Base-by-base conservation (phyloP, 805 yeast genomes). In the Zygoascus tannicola region DNA sequence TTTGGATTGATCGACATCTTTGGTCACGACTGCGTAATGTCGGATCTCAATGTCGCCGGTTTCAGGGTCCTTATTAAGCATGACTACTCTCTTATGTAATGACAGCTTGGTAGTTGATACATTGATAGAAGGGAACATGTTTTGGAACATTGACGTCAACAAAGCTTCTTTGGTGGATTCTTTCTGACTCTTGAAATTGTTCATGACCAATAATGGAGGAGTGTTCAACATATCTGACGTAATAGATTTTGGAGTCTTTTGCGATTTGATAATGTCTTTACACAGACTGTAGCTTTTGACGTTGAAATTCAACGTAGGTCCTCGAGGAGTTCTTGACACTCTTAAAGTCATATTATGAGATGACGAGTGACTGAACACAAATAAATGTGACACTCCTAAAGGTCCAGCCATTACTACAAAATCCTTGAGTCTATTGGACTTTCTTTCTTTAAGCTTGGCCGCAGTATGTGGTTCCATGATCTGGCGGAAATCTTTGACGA, bases 351-450 rank as follows among this genome's bases (percentile, higher is more conserved):
- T 80, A 44, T 78, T 80, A 5, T 96, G 97, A n/a, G 48, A 44
- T 53, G 78, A 81, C 32, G 84, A 75, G 60, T 87, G 95, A 49
- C 86, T 81, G 68, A 92, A 88, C 18, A 90, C 69, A 65, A 92
- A 77, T 57, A 92, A 65, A 64, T 90, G 95, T 4, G 90, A 74
- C 19, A 92, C 95, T 22, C 95, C 95, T 36, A 92, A 69, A 12
- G 97, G 97, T 4, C 97, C 97, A 32, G 96, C 85, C 96, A 92
- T 88, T n/a, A 86, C 95, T n/a, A 88, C 75, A 55, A 83, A 92
- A 21, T 47, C 50, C 62, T 83, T 85, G 52, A 92, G 70, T 58
- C 80, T 84, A 64, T 92, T 92, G 33, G 85, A 70, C 59, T 85
- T 85, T 41, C 97, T 72, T 65, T 92, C 98, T 51, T 80, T 74